Percentiles rank a stretch among this genome's conserved stretches.
These are phyloP conservation scores for Aspergillus sparsus DNA, from an alignment of 495 filamentous ascomycete species.

Conservation along the genomic window DNA sequence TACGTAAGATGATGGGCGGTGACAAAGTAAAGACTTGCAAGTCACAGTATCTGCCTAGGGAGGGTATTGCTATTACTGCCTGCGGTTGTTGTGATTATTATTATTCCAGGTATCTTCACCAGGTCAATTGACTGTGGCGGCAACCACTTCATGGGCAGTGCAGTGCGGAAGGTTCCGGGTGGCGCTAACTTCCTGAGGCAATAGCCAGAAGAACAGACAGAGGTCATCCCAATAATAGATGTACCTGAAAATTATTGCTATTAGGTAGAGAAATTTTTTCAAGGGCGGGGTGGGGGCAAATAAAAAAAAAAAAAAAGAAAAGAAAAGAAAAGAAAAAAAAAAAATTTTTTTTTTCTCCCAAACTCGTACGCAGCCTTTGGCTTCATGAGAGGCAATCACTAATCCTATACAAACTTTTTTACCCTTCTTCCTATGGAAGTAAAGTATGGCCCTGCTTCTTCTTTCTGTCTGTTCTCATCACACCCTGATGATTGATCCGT, in stretches of 20 bases:
- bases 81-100: background rate
- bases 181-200: background rate
- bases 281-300: background rate
- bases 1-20: background rate
- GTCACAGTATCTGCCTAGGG: background rate
- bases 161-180: constrained; percentile 2
- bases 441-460: background rate
- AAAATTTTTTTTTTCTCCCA: background rate
- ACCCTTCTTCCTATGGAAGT: background rate
- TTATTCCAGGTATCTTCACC: background rate
- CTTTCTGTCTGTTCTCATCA: background rate
- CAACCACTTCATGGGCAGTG: background rate
- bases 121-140: constrained; percentile 1
- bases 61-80: background rate
- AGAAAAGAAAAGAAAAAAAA: too few species aligned
- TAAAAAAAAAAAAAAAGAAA: too few species aligned
- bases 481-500: background rate
- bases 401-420: too few species aligned
- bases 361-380: background rate
- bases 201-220: background rate
- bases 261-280: background rate
- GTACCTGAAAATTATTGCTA: background rate
- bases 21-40: background rate
- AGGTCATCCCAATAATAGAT: background rate
- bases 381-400: too few species aligned